Evolutionary conservation across 2,329 filamentous ascomycete species (phyloP), one percentile per base, ranked within the genome.

Genomic region (Alternaria ethzedia): DNA sequence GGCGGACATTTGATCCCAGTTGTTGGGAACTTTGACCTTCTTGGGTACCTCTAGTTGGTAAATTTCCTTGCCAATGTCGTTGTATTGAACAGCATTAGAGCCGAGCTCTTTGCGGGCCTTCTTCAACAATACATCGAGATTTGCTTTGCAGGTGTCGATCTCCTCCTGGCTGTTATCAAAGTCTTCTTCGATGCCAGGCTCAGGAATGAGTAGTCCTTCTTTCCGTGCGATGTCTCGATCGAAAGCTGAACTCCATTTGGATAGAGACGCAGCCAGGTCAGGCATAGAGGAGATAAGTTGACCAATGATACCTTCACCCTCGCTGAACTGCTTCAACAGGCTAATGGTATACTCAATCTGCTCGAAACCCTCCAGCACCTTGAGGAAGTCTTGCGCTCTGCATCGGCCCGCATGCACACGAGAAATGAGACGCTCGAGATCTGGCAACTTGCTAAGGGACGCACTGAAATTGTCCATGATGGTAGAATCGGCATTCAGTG

Each of bases 1-100:
- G 0, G 94, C 91, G 5, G 96, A 98, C 94, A 98, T 97, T 76
- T 98, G 95, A 67, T 94, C 90, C 94, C 96, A 99, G 72, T 84
- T 88, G 69, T 91, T 91, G 0, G 96, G 96, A 3, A 99, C 89
- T 79, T 96, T 97, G 75, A 92, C 83, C 79, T 96, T 97, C 74
- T 87, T 83, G 0, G 96, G 95, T 0, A 93, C 91, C 78, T 99
- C 96, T 11, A 99, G 86, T 80, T 99, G 95, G 81, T 97, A 98
- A 56, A 99, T 93, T 75, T 99, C 96, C 78, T 99, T 99, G 65
- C 96, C 96, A 8, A 96, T 91, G 75, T 98, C 93, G 10, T 79
- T 82, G 68, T 80, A 86, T 57, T 79, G 78, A 65, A 85, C 82
- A 0, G 87, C 86, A 68, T 87, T 91, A 62, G 90, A 93, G 64